Percentiles rank a stretch among this genome's conserved stretches.
Evolutionary conservation across 306 rosid species (phyloP).

Genomic region (Benincasa hispida): DNA sequence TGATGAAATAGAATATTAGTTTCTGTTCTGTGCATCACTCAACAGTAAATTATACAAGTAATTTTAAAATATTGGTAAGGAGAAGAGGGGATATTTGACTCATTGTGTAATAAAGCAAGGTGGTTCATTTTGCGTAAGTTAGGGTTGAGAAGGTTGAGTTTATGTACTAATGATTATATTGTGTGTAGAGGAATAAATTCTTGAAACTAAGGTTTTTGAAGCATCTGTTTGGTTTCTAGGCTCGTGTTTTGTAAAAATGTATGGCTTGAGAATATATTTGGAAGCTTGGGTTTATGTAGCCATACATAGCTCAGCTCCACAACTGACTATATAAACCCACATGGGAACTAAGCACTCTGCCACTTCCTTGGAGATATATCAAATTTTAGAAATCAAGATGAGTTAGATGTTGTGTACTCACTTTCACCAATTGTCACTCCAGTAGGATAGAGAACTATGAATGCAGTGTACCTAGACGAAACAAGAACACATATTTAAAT

Average conservation of each 20-base stretch:
- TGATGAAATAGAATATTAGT: neutral
- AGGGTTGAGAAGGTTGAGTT: neutral
- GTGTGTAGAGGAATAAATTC: neutral
- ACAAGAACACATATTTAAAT: neutral
- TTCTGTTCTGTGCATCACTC: neutral
- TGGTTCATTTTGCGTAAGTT: neutral
- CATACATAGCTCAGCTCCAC: neutral
- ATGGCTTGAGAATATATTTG: neutral
- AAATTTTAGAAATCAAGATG: constrained; percentile 3
- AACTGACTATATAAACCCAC: neutral
- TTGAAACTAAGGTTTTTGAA: neutral
- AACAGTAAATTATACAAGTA: no score
- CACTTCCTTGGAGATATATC: neutral
- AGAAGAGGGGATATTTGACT: neutral
- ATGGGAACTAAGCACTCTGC: neutral
- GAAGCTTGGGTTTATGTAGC: neutral
- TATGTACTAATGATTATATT: neutral
- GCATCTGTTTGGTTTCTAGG: neutral
- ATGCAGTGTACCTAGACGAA: constrained; percentile 71
- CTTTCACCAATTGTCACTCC: constrained; percentile 84
- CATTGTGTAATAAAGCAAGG: neutral
- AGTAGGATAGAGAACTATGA: constrained; percentile 64
- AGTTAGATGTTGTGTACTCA: constrained; percentile 32
- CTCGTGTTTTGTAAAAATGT: neutral
- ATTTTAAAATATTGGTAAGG: neutral